A percentile compares a stretch with the other conserved stretches of the same genome.
These are phyloP conservation scores for Aspergillus bridgeri DNA, from an alignment of 495 filamentous ascomycete genomes.

Conservation along the genomic window DNA sequence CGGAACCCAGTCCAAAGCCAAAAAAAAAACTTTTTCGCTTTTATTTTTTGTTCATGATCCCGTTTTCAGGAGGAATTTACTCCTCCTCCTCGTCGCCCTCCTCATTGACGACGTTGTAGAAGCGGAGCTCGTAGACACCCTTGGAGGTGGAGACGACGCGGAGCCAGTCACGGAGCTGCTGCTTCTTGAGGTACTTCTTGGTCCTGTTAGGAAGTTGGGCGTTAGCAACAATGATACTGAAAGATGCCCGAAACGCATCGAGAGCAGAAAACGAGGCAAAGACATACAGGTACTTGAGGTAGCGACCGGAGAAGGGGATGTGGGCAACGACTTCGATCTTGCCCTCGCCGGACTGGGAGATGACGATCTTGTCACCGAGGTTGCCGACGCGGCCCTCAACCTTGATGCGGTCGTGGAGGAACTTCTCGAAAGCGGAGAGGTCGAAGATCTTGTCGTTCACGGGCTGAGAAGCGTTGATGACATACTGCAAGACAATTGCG, in stretches of 20 bases:
- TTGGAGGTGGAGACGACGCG: constrained; percentile 95
- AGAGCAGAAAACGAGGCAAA: no score
- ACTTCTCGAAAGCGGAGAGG: constrained; percentile 95
- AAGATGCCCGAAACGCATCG: no score
- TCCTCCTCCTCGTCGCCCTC: constrained; percentile 96
- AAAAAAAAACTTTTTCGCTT: constrained; percentile 1
- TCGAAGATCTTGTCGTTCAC: constrained; percentile 99
- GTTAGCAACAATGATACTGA: not conserved
- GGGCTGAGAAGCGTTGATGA: constrained; percentile 98
- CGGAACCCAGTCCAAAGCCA: not conserved
- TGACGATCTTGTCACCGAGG: constrained; percentile 89
- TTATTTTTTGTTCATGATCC: constrained; percentile 3
- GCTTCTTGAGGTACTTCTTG: constrained; percentile 99
- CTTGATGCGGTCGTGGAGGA: constrained; percentile 99
- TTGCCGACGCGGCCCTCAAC: constrained; percentile 96
- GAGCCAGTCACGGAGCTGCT: constrained; percentile 99
- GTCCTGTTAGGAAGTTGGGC: constrained; percentile 54
- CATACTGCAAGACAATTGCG: constrained; percentile 59
- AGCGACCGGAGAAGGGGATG: constrained; percentile 95
- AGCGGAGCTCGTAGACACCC: constrained; percentile 98
- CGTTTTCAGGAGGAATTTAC: constrained; percentile 49
- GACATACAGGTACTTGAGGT: constrained; percentile 98
- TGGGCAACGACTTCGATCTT: constrained; percentile 98
- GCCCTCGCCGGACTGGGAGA: constrained; percentile 86
- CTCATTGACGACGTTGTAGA: constrained; percentile 99